Percentiles rank a stretch among this genome's conserved stretches.
Conservation (phyloP, 202 grass and related monocot species). For the Panicum virgatum region DNA sequence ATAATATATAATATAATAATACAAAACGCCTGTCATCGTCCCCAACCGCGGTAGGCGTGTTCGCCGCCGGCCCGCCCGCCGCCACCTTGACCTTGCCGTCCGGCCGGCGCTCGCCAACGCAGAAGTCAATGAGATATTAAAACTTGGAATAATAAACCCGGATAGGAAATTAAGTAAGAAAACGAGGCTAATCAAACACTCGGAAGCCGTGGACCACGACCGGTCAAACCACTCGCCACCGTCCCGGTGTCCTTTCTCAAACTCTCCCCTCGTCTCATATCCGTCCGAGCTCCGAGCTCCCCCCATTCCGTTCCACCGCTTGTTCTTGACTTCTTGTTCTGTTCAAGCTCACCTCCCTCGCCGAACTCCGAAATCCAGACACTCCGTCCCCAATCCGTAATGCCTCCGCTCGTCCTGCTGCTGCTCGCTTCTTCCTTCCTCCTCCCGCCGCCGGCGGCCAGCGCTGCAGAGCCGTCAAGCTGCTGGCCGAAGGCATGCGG, state of each 20-base stretch:
- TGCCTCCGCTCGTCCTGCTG: not conserved
- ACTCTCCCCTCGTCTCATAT: no score
- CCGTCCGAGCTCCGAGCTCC: no score
- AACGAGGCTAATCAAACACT: no score
- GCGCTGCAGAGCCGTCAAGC: not conserved
- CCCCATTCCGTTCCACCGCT: no score
- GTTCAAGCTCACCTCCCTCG: no score
- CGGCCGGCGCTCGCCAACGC: not conserved
- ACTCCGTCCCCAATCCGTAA: not conserved
- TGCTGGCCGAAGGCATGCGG: constrained; percentile 39
- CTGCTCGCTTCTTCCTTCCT: not conserved
- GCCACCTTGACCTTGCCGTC: not conserved
- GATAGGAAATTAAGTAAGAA: not conserved
- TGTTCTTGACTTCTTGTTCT: no score
- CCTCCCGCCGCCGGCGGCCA: not conserved
- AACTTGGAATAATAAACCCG: not conserved
- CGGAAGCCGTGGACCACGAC: no score
- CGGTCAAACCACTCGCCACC: no score
- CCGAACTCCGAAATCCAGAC: not conserved
- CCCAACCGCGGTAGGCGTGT: not conserved
- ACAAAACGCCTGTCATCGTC: not conserved
- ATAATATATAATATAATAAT: no score
- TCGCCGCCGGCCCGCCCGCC: not conserved
- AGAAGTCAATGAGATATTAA: not conserved
- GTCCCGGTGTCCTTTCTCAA: no score